A percentile compares a stretch with the other conserved stretches of the same genome.
phyloP scores from a whole-genome alignment of 192 early-diverging fungal species.

The Podila clonocystis region DNA sequence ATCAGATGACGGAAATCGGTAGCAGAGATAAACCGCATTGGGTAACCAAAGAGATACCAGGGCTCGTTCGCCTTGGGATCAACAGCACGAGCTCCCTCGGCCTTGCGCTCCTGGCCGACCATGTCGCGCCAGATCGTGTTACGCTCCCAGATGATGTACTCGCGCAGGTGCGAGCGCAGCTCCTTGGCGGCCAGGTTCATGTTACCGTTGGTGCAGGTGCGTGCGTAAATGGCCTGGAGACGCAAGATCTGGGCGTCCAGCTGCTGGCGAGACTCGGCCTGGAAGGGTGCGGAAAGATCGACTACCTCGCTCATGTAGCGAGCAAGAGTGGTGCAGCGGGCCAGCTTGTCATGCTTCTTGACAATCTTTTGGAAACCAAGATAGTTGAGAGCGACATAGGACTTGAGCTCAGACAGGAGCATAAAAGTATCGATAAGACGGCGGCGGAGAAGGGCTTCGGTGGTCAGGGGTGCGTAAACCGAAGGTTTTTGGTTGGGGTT shows the following conservation, averaged over 20 bases:
- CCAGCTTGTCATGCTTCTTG: conserved; percentile 96
- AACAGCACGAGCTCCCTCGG: conserved; percentile 50
- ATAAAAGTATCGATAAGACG: conserved; percentile 56
- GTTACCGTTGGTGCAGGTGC: conserved; percentile 66
- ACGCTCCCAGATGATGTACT: conserved; percentile 77
- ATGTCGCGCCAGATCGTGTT: conserved; percentile 86
- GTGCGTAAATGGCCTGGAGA: conserved; percentile 70
- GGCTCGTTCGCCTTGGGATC: conserved; percentile 37
- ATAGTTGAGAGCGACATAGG: conserved; percentile 86
- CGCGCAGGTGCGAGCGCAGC: conserved; percentile 68
- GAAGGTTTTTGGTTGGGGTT: conserved; percentile 44
- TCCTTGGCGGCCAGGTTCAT: conserved; percentile 62
- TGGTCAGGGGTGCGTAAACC: conserved; percentile 39
- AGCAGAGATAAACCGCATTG: conserved; percentile 9
- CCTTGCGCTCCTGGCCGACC: conserved; percentile 72
- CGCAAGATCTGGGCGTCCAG: conserved; percentile 62
- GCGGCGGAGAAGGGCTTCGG: conserved; percentile 41
- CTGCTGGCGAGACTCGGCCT: conserved; percentile 56
- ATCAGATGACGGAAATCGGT: conserved; percentile 19
- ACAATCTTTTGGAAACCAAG: conserved; percentile 92
- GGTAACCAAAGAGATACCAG: conserved; percentile 32
- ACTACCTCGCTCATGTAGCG: conserved; percentile 62
- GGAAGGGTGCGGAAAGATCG: conserved; percentile 64
- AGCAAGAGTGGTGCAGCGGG: conserved; percentile 55
- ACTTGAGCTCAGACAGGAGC: conserved; percentile 80